A percentile compares a stretch with the other conserved stretches of the same genome.
These are phyloP conservation scores for Sphagnum fallax DNA, from an alignment of 228 moss, liverwort and hornwort species.

Conservation along the genomic window DNA sequence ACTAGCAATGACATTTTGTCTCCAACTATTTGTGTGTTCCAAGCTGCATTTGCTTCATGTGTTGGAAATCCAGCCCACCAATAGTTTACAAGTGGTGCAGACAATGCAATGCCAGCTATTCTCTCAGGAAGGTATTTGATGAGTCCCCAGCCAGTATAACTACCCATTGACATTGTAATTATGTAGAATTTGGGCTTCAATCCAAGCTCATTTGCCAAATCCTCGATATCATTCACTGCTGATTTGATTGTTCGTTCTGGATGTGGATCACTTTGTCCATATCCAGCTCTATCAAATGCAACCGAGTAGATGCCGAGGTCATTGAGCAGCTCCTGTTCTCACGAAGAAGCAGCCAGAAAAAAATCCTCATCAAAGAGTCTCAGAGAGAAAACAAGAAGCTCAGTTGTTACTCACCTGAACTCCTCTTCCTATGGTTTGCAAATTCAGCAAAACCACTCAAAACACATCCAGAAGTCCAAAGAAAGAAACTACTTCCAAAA, in stretches of 20 bases:
- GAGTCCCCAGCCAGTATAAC: conserved; percentile 63
- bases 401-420: no score
- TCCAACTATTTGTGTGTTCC: conserved; percentile 15
- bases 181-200: conserved; percentile 73
- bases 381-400: no score
- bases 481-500: no score
- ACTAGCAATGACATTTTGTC: conserved; percentile 35
- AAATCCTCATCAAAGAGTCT: no score
- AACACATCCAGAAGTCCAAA: no score
- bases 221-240: conserved; percentile 73
- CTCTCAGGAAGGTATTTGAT: conserved; percentile 77
- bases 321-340: conserved; percentile 54
- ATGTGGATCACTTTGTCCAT: conserved; percentile 85
- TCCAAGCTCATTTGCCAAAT: conserved; percentile 70
- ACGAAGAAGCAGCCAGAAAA: no score
- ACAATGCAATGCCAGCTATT: conserved; percentile 45
- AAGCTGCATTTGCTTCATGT: conserved; percentile 22
- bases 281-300: conserved; percentile 81
- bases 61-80: conserved; percentile 47
- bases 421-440: no score
- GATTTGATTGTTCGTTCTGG: conserved; percentile 63
- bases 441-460: no score
- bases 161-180: conserved; percentile 62
- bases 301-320: conserved; percentile 67
- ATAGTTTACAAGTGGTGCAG: conserved; percentile 47